Base-by-base conservation (phyloP, 495 filamentous ascomycete genomes). In the Echria macrotheca region DNA sequence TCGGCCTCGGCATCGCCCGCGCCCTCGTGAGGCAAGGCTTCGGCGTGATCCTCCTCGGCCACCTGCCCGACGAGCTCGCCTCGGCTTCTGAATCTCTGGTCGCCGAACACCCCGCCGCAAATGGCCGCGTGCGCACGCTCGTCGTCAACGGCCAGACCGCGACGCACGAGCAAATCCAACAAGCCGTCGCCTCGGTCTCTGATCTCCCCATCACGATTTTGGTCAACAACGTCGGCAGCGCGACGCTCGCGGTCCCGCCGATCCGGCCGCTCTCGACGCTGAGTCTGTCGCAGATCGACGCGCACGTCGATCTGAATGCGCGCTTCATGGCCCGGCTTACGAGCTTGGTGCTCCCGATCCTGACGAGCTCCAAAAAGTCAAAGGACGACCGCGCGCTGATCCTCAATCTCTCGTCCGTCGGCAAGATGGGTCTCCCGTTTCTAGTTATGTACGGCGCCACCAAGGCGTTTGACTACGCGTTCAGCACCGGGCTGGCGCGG, bases 31-130 rank as follows among this genome's bases (percentile, higher is more conserved):
- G 43, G 0, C 64, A 69, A 19, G 75, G 77, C 24, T 83, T 80
- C 68, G 73, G 77, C 51, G 71, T 81, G 17, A 57, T 79, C 17
- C 57, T 79, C 15, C 73, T 79, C 53, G 77, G 77, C 26, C 75
- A 56, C 46, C 43, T 50, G 28, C 47, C 44, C 40, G 63, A 55
- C 54, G 55, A 61, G 51, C 48, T 60, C 11, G 47, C 44, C 6
- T 18, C 37, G 1, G 50, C 57, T 1, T 55, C 57, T 19, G 44
- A 23, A 1, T 17, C 28, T 32, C 37, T 58, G 40, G 43, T 50
- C 29, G 14, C 24, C 23, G 35, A 55, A 31, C 45, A 9, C 47
- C 57, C 55, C 42, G 45, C 19, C 36, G 47, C 53, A 12, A 21
- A 44, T n/a, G 35, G 45, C 21, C 45, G 40, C 4, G 38, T 41